Percentiles rank a stretch among this genome's conserved stretches.
Evolutionary conservation across 202 grass and related monocot species (phyloP).

Genomic region (Brachypodium distachyon): DNA sequence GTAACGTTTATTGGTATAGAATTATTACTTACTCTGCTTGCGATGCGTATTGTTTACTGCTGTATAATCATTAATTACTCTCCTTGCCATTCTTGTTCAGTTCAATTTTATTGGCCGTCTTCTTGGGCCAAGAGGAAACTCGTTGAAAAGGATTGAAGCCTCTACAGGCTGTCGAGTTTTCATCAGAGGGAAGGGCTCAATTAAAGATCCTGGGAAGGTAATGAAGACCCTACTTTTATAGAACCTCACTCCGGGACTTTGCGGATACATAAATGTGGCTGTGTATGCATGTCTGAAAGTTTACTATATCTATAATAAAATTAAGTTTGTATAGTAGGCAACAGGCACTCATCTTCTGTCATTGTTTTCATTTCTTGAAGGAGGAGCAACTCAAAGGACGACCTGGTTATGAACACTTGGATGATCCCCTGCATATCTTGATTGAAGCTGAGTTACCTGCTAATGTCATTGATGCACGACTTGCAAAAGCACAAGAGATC

Average conservation of each 20-base stretch:
- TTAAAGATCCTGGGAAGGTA: slow-evolving; percentile 96
- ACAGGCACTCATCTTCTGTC: neutral
- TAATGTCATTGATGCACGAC: slow-evolving; percentile 74
- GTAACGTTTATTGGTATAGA: slow-evolving; percentile 1
- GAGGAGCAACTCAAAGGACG: slow-evolving; percentile 94
- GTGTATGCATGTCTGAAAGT: neutral
- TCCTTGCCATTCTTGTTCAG: slow-evolving; percentile 29
- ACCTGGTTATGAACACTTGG: slow-evolving; percentile 89
- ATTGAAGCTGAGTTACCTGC: slow-evolving; percentile 93
- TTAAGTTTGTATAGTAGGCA: neutral
- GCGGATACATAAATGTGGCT: neutral
- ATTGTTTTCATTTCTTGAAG: slow-evolving; percentile 43
- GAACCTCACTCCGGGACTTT: slow-evolving; percentile 8
- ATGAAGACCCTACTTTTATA: neutral
- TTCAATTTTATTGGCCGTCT: slow-evolving; percentile 95
- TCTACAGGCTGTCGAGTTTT: slow-evolving; percentile 97
- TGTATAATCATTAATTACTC: slow-evolving; percentile 5
- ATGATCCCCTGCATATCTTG: slow-evolving; percentile 91
- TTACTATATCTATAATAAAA: neutral
- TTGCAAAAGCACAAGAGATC: slow-evolving; percentile 93
- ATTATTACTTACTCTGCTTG: slow-evolving; percentile 7
- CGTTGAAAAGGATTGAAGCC: slow-evolving; percentile 94
- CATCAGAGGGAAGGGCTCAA: slow-evolving; percentile 95
- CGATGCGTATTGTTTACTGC: slow-evolving; percentile 3
- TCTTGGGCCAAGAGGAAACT: slow-evolving; percentile 97